Percentiles rank a stretch among this genome's conserved stretches.
Evolutionary conservation across 257 asterid genomes (phyloP).

Genomic region (Leonotis leonurus): DNA sequence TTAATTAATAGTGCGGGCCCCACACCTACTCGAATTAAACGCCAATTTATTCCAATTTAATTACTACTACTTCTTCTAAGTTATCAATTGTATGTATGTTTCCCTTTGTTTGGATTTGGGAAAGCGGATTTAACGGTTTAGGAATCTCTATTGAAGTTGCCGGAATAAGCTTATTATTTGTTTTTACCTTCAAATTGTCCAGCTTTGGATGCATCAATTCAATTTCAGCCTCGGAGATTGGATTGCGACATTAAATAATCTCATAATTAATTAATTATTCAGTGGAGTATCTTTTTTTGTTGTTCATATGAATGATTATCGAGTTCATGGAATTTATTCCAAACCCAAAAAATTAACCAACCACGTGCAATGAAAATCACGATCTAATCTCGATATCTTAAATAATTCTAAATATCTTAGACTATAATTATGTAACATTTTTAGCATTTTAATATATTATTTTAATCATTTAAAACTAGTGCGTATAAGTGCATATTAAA

Average conservation of each 20-base stretch:
- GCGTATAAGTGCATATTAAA: no score
- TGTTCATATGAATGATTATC: neutral
- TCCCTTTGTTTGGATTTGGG: neutral
- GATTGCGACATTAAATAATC: neutral
- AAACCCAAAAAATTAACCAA: neutral
- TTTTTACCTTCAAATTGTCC: neutral
- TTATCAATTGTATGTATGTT: neutral
- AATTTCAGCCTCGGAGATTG: neutral
- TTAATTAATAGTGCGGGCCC: constrained; percentile 23
- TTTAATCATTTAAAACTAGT: no score
- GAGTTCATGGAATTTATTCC: neutral
- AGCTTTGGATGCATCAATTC: neutral
- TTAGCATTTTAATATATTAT: no score
- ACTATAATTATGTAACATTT: no score
- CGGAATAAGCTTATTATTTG: neutral
- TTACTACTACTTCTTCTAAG: neutral
- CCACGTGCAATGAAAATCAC: neutral
- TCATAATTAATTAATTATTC: neutral
- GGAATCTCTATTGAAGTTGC: neutral
- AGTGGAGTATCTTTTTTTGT: no score
- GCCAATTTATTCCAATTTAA: neutral
- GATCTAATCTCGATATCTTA: neutral
- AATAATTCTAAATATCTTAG: neutral
- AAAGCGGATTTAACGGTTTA: neutral
- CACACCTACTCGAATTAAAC: constrained; percentile 17